Evolutionary conservation across 257 asterid genomes (phyloP), one percentile per base, ranked within the genome.

Genomic region (Lithospermum erythrorhizon): DNA sequence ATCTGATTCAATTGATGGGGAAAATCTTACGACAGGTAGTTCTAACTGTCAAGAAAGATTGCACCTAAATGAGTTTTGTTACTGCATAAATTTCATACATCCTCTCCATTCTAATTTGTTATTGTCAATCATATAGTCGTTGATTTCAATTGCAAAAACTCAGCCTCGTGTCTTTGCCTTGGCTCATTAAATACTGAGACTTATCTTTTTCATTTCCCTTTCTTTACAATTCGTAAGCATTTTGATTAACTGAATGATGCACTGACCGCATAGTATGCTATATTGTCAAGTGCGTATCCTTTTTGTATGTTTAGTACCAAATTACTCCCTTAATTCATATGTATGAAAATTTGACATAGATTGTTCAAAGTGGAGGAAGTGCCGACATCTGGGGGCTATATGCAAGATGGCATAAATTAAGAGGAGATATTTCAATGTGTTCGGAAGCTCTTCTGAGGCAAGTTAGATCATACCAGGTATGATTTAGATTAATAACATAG

Each of bases 381-480:
- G 86, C 78, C 30, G 95, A 84, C 20, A 60, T 70, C 21, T 91
- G 96, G 96, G 97, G 95, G 22, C 61, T 91, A 57, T 86, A 79
- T 56, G 95, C 90, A 6, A 78, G 87, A 77, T 91, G 97, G 97
- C 95, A 91, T 75, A 81, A 72, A 73, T 74, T 88, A 75, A 88
- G 74, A 72, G 95, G 97, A 51, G 97, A 91, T 80, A 78, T 88
- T 53, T 52, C 79, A 52, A 91, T 91, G 95, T 88, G 95, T 67
- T 79, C 95, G 0, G 98, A 91, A 79, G 97, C 97, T 49, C 87
- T 82, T 41, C 95, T 88, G 20, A 88, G 79, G 85, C 98, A 91
- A 73, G 93, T 89, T 59, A 75, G 98, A 74, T 82, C 95, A 1
- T 86, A 86, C 66, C 90, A 83, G 75, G 75, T 65, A 65, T 24